Base-by-base conservation (phyloP, 1,284 basidiomycete genomes). In the Leccinum pachyderme region DNA sequence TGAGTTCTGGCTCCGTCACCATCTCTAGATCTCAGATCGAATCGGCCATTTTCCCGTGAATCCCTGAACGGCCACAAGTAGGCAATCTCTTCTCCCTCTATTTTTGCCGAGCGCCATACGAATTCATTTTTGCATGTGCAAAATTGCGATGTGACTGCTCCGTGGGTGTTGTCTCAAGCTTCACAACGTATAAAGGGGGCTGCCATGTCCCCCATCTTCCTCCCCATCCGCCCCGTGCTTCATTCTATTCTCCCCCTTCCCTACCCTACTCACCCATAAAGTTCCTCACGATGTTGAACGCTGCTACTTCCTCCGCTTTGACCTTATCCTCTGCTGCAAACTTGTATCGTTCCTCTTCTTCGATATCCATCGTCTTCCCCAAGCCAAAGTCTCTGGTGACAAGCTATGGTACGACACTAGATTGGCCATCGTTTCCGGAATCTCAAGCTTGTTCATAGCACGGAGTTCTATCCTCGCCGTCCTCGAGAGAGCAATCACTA, bases 401-500 rank as follows among this genome's bases (percentile, higher is more conserved):
- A 5, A 61, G 52, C 56, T 70, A 70, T 56, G 71, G 68, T 69
- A 55, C 31, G 53, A 9, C 31, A 1, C 39, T 27, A 28, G 15
- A 18, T 28, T 9, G 13, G 15, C 39, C 54, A 13, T 44, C 6
- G 3, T 45, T 24, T 41, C 28, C 44, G 35, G 15, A n/a, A 22
- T 39, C 58, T 56, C 18, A 69, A 13, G 3, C 13, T 27, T 2
- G 6, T 46, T 25, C 27, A 6, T 63, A 87, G 87, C 87, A 4
- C 83, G 85, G 29, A 76, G 73, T 49, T 88, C 86, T 6, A 80
- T 89, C 55, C 73, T 85, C 32, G 72, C 81, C 9, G 76, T 86
- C 53, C 79, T 89, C 33, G 71, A 79, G 51, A 76, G 75, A 53
- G 84, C 84, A 32, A 81, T 89, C 65, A 73, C 70, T 3, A 73